These are phyloP conservation scores for Penicillium palitans DNA, from an alignment of 2,329 filamentous ascomycete genomes.

Conservation along the genomic window DNA sequence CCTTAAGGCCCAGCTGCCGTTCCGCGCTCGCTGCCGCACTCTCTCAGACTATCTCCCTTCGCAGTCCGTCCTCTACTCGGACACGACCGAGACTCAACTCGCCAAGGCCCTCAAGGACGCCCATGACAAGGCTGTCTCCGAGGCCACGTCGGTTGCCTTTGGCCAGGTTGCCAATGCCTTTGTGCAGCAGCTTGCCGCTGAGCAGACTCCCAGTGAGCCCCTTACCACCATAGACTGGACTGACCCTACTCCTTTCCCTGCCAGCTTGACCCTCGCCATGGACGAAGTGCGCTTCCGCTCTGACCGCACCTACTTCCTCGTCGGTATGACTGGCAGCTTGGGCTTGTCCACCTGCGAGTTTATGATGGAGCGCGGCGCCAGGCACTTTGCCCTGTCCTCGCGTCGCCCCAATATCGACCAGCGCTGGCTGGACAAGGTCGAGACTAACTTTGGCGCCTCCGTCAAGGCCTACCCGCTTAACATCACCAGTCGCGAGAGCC, in stretches of 20 bases:
- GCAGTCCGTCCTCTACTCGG: background rate
- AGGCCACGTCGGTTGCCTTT: background rate
- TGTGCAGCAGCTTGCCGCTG: background rate
- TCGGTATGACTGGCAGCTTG: background rate
- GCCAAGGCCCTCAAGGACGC: background rate
- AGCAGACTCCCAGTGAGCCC: background rate
- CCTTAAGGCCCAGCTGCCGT: background rate
- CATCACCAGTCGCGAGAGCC: background rate
- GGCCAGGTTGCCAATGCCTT: background rate
- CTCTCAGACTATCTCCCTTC: background rate
- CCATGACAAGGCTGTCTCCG: background rate
- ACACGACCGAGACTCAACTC: background rate
- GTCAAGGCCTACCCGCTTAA: background rate
- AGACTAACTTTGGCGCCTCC: background rate
- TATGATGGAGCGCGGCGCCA: background rate
- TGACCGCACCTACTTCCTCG: background rate
- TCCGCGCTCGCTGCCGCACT: background rate
- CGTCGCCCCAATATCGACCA: background rate
- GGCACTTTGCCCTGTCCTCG: background rate
- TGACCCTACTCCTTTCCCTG: background rate
- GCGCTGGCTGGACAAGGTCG: background rate
- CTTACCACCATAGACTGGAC: background rate
- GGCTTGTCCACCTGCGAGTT: background rate
- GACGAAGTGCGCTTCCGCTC: background rate
- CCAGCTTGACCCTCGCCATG: background rate